Percentiles rank a stretch among this genome's conserved stretches.
Evolutionary conservation across 2,329 filamentous ascomycete species (phyloP).

Genomic region (Fusarium sp.): DNA sequence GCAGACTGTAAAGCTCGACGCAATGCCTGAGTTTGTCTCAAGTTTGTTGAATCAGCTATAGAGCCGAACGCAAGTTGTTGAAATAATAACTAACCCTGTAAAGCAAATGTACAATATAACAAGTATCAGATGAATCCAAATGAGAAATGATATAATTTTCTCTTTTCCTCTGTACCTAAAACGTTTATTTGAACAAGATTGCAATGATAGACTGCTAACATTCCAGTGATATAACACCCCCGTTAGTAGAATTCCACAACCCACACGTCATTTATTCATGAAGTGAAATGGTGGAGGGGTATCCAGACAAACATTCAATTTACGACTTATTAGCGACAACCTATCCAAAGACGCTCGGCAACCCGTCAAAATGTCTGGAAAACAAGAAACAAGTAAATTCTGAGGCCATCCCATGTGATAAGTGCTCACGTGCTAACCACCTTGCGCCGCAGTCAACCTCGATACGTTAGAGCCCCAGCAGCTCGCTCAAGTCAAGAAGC

Average conservation of each 20-base stretch:
- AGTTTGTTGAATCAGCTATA: slow-evolving; percentile 62
- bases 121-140: neutral
- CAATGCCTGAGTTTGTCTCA: slow-evolving; percentile 58
- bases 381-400: slow-evolving; percentile 48
- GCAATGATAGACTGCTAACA: neutral
- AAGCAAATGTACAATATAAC: slow-evolving; percentile 14
- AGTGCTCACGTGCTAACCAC: neutral
- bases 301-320: slow-evolving; percentile 20
- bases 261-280: slow-evolving; percentile 48
- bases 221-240: slow-evolving; percentile 27
- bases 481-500: slow-evolving; percentile 91
- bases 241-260: slow-evolving; percentile 47
- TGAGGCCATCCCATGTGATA: neutral
- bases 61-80: neutral
- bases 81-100: neutral
- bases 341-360: slow-evolving; percentile 11
- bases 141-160: neutral
- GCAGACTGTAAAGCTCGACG: slow-evolving; percentile 64
- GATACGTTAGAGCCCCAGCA: slow-evolving; percentile 84
- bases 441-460: slow-evolving; percentile 64
- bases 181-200: neutral
- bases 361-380: slow-evolving; percentile 47
- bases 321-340: slow-evolving; percentile 8
- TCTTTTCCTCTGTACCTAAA: too few relatives aligned
- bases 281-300: slow-evolving; percentile 45